Base-by-base conservation (phyloP, 805 yeast species). In the Ogataea neopini region DNA sequence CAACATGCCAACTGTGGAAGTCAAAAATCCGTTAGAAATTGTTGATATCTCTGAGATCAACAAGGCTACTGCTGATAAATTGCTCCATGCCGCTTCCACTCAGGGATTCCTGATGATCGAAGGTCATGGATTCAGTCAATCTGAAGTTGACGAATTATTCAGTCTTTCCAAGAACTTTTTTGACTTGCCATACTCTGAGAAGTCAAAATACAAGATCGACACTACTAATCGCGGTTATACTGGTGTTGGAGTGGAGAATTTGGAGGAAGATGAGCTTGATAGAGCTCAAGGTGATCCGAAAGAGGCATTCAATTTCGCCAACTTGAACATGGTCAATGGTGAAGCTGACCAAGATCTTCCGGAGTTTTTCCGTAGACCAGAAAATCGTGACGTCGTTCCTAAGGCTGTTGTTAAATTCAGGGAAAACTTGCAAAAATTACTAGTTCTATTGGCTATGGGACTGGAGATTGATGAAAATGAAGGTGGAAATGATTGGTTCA, bases 251-350 rank as follows among this genome's bases (percentile, higher is more conserved):
- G 64, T 74, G 62, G 65, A 76, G 64, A 66, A 79, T 59, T 52
- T 68, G 32, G 71, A 68, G 50, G 70, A 67, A 42, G 68, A 62
- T 42, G 58, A 64, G 20, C 59, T 66, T 4, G 64, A 58, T 38
- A 67, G 61, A 48, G 47, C 58, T n/a, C 56, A 62, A 52, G 80
- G 80, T 25, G 80, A 75, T 51, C 79, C 79, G 8, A 75, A 75
- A 45, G 80, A 75, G 48, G 66, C 86, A 1, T 80, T 83, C 68
- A 87, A 88, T 59, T 80, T 86, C 62, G 80, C 84, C 37, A 61
- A 68, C 15, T 70, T 84, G 56, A 66, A 81, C 54, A 73, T 80
- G 49, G 49, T 54, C 20, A 73, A 77, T 7, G 89, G 88, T 38
- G 60, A 63, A 6, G 55, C 69, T 26, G 62, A 65, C 9, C 64